These are phyloP conservation scores for Boeremia exigua DNA, from an alignment of 2,329 filamentous ascomycete species.

Conservation along the genomic window DNA sequence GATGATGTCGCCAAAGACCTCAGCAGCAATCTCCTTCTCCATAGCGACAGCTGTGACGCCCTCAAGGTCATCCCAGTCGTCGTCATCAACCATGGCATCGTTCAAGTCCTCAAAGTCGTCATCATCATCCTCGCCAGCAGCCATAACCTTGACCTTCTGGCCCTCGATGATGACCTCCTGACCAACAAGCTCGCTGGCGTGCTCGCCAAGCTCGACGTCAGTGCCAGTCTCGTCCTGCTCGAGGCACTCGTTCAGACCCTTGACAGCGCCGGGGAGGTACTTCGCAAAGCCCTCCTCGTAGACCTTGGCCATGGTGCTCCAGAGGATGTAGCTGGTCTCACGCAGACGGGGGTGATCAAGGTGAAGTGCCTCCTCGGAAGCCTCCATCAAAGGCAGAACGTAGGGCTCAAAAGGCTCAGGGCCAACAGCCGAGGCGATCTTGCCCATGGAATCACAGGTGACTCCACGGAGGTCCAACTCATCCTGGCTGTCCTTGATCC, in stretches of 20 bases:
- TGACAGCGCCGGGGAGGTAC: slow-evolving; percentile 78
- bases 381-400: slow-evolving; percentile 86
- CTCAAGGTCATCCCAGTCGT: slow-evolving; percentile 82
- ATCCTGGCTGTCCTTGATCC: slow-evolving; percentile 86
- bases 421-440: slow-evolving; percentile 89
- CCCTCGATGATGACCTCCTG: slow-evolving; percentile 79
- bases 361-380: slow-evolving; percentile 87
- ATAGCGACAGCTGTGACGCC: slow-evolving; percentile 88
- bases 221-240: slow-evolving; percentile 87
- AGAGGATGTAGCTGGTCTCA: slow-evolving; percentile 97
- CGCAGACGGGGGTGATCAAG: slow-evolving; percentile 89
- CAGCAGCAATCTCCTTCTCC: slow-evolving; percentile 96
- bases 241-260: slow-evolving; percentile 81
- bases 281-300: slow-evolving; percentile 84
- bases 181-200: slow-evolving; percentile 75
- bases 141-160: slow-evolving; percentile 83
- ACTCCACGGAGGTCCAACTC: slow-evolving; percentile 89
- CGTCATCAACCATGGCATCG: slow-evolving; percentile 71
- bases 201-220: slow-evolving; percentile 76
- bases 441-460: slow-evolving; percentile 90
- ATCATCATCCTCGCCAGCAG: slow-evolving; percentile 63
- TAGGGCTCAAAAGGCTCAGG: slow-evolving; percentile 87
- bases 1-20: slow-evolving; percentile 92
- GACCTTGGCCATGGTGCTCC: slow-evolving; percentile 92
- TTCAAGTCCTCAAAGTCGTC: slow-evolving; percentile 64